Evolutionary conservation across 768 basidiomycete genomes (phyloP).

Genomic region (Naganishia friedmannii): DNA sequence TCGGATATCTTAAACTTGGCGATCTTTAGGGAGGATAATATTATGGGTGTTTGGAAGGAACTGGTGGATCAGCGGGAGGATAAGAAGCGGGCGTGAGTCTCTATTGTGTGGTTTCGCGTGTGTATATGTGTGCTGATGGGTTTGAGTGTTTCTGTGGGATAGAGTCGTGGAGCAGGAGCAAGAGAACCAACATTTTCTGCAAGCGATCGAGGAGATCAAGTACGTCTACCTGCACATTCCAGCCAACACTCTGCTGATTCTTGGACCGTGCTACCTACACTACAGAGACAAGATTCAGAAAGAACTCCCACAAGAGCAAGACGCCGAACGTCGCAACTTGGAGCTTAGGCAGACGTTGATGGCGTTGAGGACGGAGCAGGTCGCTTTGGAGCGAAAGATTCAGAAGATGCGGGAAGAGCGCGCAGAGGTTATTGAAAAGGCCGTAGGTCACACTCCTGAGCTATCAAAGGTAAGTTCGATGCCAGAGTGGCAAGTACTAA

Average conservation of each 20-base stretch:
- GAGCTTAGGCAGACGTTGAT: constrained; percentile 15
- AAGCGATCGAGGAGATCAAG: constrained; percentile 21
- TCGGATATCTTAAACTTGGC: constrained; percentile 18
- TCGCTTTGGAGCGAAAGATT: constrained; percentile 16
- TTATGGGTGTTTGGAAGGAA: constrained; percentile 19
- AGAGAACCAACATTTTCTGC: constrained; percentile 6
- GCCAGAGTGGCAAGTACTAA: no score
- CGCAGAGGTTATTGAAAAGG: constrained; percentile 18
- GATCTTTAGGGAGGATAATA: constrained; percentile 18
- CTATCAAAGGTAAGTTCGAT: no score
- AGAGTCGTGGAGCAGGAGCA: constrained; percentile 14
- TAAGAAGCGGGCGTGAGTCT: constrained; percentile 17
- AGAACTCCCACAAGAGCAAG: constrained; percentile 20
- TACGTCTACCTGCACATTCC: no score
- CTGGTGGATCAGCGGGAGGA: constrained; percentile 23
- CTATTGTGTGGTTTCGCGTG: no score
- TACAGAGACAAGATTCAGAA: constrained; percentile 23
- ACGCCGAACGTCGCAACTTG: constrained; percentile 5
- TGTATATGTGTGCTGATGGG: no score
- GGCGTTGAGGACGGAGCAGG: constrained; percentile 15
- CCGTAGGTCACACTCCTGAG: no score
- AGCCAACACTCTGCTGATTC: no score
- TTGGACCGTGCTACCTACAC: no score
- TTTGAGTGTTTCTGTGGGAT: no score
- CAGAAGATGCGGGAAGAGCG: constrained; percentile 22